A percentile compares a stretch with the other conserved stretches of the same genome.
Evolutionary conservation across 306 rosid genomes (phyloP).

Genomic region (Glycine soja): DNA sequence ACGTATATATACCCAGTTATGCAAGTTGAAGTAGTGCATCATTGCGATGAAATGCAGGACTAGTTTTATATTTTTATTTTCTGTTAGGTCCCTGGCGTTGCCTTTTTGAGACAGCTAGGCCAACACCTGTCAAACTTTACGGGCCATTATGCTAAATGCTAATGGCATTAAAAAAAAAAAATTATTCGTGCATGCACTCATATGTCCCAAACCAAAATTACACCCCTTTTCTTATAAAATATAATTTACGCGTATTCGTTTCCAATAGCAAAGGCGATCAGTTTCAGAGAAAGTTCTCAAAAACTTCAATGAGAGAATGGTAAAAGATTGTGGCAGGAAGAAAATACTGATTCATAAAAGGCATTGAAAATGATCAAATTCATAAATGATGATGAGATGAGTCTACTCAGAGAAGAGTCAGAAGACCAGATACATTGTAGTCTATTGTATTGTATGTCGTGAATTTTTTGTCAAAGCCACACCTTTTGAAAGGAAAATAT

Average conservation of each 20-base stretch:
- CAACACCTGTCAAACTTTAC: background rate
- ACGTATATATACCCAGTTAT: background rate
- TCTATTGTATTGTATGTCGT: background rate
- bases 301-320: background rate
- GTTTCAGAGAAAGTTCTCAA: slow-evolving; percentile 21
- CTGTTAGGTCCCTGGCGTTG: background rate
- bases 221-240: too few relatives aligned
- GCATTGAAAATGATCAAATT: background rate
- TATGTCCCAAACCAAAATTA: too few relatives aligned
- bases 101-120: slow-evolving; percentile 28
- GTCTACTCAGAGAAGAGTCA: background rate
- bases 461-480: background rate
- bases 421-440: slow-evolving; percentile 3
- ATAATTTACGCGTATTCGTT: too few relatives aligned
- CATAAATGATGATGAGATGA: background rate
- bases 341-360: background rate
- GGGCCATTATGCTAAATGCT: too few relatives aligned
- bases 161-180: too few relatives aligned
- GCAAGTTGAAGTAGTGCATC: background rate
- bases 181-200: too few relatives aligned
- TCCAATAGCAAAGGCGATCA: background rate
- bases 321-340: background rate
- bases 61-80: too few relatives aligned
- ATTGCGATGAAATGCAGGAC: background rate
- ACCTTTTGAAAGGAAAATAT: background rate